These are phyloP conservation scores for Annona squamosa DNA, from an alignment of 164 flowering plant species.

Conservation along the genomic window DNA sequence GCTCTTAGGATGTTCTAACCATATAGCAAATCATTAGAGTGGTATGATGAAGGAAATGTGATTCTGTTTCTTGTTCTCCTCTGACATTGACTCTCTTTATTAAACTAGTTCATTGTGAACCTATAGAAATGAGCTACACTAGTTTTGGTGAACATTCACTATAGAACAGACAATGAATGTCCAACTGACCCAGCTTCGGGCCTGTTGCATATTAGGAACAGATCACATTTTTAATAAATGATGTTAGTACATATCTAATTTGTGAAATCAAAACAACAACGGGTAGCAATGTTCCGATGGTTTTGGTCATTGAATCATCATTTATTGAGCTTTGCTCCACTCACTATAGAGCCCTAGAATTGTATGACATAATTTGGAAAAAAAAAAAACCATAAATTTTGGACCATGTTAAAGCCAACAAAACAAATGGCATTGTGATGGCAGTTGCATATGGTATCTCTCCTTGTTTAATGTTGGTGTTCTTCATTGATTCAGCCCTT, in stretches of 20 bases:
- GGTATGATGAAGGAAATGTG: too few relatives aligned
- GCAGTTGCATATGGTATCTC: background rate
- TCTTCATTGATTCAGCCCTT: conserved; percentile 31
- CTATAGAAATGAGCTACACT: too few relatives aligned
- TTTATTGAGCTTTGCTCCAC: background rate
- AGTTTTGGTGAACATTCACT: too few relatives aligned
- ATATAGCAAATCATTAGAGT: too few relatives aligned
- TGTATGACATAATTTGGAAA: background rate
- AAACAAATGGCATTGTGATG: background rate
- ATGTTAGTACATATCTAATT: background rate
- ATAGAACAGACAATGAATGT: background rate
- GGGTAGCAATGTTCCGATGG: background rate
- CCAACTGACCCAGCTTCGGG: background rate
- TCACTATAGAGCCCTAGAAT: background rate
- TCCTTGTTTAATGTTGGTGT: background rate
- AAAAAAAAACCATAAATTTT: background rate
- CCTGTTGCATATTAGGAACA: background rate
- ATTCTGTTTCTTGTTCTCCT: too few relatives aligned
- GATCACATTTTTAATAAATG: background rate
- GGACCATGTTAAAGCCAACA: background rate
- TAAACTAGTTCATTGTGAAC: too few relatives aligned
- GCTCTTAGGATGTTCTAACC: too few relatives aligned
- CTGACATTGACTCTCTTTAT: too few relatives aligned
- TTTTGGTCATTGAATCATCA: background rate
- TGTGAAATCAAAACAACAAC: background rate